Conservation (phyloP, 164 flowering plant genomes). For the Kalanchoe fedtschenkoi region DNA sequence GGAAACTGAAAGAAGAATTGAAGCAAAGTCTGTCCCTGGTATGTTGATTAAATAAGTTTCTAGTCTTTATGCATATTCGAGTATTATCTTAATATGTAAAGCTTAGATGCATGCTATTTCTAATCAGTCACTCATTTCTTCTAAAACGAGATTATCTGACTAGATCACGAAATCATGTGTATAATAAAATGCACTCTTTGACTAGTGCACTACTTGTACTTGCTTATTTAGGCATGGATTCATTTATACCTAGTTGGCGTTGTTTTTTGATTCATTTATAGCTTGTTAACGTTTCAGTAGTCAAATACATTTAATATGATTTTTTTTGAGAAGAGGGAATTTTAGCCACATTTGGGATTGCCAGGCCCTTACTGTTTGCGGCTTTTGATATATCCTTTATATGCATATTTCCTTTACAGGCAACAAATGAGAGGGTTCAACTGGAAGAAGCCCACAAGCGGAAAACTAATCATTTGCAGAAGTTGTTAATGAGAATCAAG, state of each 20-base stretch:
- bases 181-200: no score
- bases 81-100: background rate
- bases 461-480: slow-evolving; percentile 25
- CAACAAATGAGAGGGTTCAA: slow-evolving; percentile 44
- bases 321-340: no score
- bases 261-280: background rate
- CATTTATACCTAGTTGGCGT: background rate
- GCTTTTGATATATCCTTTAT: background rate
- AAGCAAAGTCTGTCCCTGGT: slow-evolving; percentile 52
- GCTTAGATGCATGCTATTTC: background rate
- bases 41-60: slow-evolving; percentile 11
- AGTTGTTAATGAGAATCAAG: slow-evolving; percentile 28
- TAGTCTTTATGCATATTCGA: background rate
- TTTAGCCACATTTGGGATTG: no score
- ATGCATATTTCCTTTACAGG: slow-evolving; percentile 27
- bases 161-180: no score
- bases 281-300: no score
- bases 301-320: no score
- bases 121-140: background rate
- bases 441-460: slow-evolving; percentile 41
- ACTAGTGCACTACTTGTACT: background rate
- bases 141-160: no score
- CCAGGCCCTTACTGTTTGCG: no score
- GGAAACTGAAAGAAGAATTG: slow-evolving; percentile 51
- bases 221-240: background rate